Conservation (phyloP, 2,329 filamentous ascomycete genomes). For the Alternaria atra region DNA sequence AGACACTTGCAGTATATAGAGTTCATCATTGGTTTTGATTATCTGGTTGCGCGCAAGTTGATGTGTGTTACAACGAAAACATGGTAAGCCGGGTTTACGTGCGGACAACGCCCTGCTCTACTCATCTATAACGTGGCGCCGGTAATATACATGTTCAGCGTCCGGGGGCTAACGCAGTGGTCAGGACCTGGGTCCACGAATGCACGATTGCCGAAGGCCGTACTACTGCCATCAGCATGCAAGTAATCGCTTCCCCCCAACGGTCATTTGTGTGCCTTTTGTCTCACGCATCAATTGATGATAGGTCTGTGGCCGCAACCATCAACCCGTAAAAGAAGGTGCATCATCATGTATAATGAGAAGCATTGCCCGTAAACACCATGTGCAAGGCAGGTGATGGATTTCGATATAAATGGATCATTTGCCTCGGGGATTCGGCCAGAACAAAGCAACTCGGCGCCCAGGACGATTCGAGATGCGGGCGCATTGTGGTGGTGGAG, state of each 20-base stretch:
- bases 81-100: neutral
- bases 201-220: constrained; percentile 14
- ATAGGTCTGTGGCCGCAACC: neutral
- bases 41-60: neutral
- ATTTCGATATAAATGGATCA: constrained; percentile 5
- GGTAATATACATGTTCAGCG: neutral
- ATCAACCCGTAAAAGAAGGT: constrained; percentile 1
- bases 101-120: constrained; percentile 9
- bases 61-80: neutral
- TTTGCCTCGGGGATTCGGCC: neutral
- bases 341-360: constrained; percentile 12
- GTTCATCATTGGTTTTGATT: neutral
- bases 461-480: neutral
- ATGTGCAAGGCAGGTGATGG: neutral
- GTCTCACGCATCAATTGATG: constrained; percentile 1
- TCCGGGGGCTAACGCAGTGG: constrained; percentile 2
- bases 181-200: neutral
- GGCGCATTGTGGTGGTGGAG: neutral
- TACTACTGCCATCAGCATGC: constrained; percentile 9
- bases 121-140: neutral
- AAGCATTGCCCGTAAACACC: neutral
- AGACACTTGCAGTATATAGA: neutral
- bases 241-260: constrained; percentile 3
- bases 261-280: neutral
- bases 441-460: constrained; percentile 1